phyloP scores from a whole-genome alignment of 1,284 basidiomycete genomes.

The Leccinum colubrinum region DNA sequence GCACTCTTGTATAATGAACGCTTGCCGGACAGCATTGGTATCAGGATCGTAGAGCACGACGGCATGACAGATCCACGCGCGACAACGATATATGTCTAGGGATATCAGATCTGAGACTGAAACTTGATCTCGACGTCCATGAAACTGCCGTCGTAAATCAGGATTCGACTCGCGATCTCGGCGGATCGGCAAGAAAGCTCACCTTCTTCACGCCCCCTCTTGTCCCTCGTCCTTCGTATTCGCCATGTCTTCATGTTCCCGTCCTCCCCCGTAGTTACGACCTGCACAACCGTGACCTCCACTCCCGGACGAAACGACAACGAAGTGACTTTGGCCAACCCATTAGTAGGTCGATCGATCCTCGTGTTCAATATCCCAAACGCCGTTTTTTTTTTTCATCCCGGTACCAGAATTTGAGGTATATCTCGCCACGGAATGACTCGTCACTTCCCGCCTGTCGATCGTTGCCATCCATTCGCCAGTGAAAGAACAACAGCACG shows the following conservation, averaged over 20 bases:
- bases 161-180: conserved; percentile 1
- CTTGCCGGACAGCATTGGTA: conserved; percentile 64
- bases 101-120: conserved; percentile 65
- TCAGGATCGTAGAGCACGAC: conserved; percentile 79
- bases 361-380: conserved; percentile 84
- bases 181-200: conserved; percentile 3
- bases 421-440: conserved; percentile 63
- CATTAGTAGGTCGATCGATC: conserved; percentile 83
- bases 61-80: conserved; percentile 77
- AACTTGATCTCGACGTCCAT: conserved; percentile 75
- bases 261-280: conserved; percentile 71
- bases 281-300: conserved; percentile 31
- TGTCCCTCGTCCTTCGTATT: conserved; percentile 42
- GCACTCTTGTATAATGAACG: conserved; percentile 60
- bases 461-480: conserved; percentile 95
- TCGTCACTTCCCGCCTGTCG: conserved; percentile 73
- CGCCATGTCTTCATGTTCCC: conserved; percentile 74
- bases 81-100: conserved; percentile 78
- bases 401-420: conserved; percentile 93
- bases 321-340: conserved; percentile 59
- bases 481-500: conserved; percentile 56
- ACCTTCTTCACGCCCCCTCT: conserved; percentile 52
- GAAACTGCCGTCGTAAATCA: conserved; percentile 49
- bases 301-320: conserved; percentile 65
- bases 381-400: conserved; percentile 45